Evolutionary conservation across 2,329 filamentous ascomycete species (phyloP), one percentile per base, ranked within the genome.

Genomic region (Balansia obtecta): DNA sequence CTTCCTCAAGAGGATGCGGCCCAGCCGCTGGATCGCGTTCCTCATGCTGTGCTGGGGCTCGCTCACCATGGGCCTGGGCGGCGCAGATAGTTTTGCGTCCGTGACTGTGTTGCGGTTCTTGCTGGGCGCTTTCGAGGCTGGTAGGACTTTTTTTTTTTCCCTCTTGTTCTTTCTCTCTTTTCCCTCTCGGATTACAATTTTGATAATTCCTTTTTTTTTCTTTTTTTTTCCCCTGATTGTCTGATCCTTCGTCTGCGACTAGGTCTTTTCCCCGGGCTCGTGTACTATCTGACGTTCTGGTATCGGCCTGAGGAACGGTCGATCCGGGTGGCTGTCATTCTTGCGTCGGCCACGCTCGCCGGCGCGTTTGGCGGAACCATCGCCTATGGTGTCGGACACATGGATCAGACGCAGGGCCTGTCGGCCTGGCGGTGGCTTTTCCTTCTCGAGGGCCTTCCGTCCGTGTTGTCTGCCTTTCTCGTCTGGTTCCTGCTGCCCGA

Each of bases 321-420:
- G 20, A 66, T 87, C n/a, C 75, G 65, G 62, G 80, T 88, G 2
- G 83, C 83, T 2, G 81, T 86, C 53, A 76, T 89, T 1, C 82
- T 88, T 52, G 78, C 82, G 15, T 79, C 74, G 15, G 80, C 83
- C 1, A 85, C 85, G 0, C 70, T 88, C 1, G 82, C 83, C 0
- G 85, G 85, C 6, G 85, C 85, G 62, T 87, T 81, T 55, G 84
- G 85, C 9, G 85, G 86, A 2, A 73, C 86, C 1, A 76, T 89
- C 9, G 85, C 85, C 0, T 88, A 83, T 53, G 83, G 73, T 1
- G 83, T 88, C 53, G 82, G 82, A 0, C 80, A 83, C 58, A 85
- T 89, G 78, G 80, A 87, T 56, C 74, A 77, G 7, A 64, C 76
- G 1, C 65, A 68, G 0, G 83, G 83, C 2, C 70, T 82, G 20